Evolutionary conservation across 495 filamentous ascomycete species (phyloP).

Genomic region (Aspergillus haitiensis): DNA sequence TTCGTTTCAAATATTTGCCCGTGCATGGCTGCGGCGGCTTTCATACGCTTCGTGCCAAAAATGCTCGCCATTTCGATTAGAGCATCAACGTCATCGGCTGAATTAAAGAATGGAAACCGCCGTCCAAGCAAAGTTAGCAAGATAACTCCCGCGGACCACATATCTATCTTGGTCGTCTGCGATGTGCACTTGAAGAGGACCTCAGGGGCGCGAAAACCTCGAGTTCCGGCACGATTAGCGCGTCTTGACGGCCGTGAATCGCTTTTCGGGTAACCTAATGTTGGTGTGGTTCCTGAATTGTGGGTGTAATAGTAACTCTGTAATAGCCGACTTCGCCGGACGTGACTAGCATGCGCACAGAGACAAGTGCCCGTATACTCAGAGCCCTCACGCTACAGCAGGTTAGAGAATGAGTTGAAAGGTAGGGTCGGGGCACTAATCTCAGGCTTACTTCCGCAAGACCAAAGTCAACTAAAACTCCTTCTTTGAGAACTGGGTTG

Average conservation of each 20-base stretch:
- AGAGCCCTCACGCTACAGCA: slow-evolving; percentile 41
- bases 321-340: slow-evolving; percentile 40
- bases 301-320: slow-evolving; percentile 49
- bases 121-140: slow-evolving; percentile 84
- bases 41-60: slow-evolving; percentile 85
- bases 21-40: slow-evolving; percentile 74
- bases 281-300: slow-evolving; percentile 39
- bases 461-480: slow-evolving; percentile 95
- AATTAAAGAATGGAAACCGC: slow-evolving; percentile 98
- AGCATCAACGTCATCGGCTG: slow-evolving; percentile 91
- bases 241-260: slow-evolving; percentile 84
- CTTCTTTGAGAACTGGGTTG: slow-evolving; percentile 74
- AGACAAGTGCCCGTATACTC: slow-evolving; percentile 45
- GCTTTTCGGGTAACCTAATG: slow-evolving; percentile 76
- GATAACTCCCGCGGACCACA: slow-evolving; percentile 96
- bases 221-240: slow-evolving; percentile 93
- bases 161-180: slow-evolving; percentile 93
- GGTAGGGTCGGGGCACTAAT: neutral
- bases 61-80: slow-evolving; percentile 96
- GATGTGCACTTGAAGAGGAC: slow-evolving; percentile 96
- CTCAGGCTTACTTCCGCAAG: slow-evolving; percentile 66
- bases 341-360: slow-evolving; percentile 39
- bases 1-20: slow-evolving; percentile 86
- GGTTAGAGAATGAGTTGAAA: neutral
- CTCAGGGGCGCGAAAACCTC: slow-evolving; percentile 94